Evolutionary conservation across 441 rosid genomes (phyloP), one percentile per base, ranked within the genome.

Genomic region (Populus hybrid): DNA sequence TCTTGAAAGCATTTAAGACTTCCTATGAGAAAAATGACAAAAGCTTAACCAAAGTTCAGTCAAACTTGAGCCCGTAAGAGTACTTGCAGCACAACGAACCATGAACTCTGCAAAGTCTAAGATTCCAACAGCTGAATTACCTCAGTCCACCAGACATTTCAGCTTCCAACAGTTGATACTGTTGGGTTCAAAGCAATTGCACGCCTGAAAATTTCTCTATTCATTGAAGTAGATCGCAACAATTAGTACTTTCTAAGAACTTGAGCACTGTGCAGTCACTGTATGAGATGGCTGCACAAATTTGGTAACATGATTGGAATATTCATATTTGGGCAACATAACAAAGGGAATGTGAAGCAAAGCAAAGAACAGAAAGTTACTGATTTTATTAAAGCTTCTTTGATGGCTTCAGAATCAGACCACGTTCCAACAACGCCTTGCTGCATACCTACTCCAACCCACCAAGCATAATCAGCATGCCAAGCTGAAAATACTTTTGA

Each of bases 361-460:
- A 65, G 74, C 64, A 21, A 76, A 63, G 20, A 64, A 69, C 34
- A 79, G 72, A 46, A 36, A 72, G 66, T 59, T 80, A 35, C 10
- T 32, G 30, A 75, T 64, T 75, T 70, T 38, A 73, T 64, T 73
- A 50, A 70, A 57, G 50, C 73, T 67, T 74, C 71, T 24, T 30
- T 73, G 21, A 70, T 70, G 67, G 66, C 77, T 73, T 72, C 70
- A 69, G 74, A 77, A 74, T 73, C 63, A 64, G 24, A 68, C 76
- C 69, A 69, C 32, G 75, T 42, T 76, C 67, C 70, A 79, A 75
- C 14, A 35, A 40, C 24, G 70, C 73, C 80, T 69, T 11, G 69
- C 69, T 10, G 54, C 82, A 78, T 42, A 66, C 77, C 78, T 77
- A 74, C 68, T 69, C 74, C 65, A 72, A 65, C 63, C 69, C 63